phyloP scores from a whole-genome alignment of 139 green algal species.

The Edaphochlamys debaryana region DNA sequence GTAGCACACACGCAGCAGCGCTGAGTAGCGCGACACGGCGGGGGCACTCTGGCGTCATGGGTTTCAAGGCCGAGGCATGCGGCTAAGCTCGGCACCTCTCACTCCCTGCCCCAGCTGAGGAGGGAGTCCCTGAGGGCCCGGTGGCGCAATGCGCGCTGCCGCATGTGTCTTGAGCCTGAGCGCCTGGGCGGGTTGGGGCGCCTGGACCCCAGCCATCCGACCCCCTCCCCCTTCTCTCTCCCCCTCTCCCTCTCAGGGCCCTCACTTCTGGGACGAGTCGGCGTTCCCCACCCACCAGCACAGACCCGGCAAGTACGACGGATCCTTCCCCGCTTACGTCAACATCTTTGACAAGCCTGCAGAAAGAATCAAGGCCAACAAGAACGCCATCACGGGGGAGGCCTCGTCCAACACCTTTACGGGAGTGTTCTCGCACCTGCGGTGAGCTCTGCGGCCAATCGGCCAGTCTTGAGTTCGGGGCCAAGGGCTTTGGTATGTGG shows the following conservation, averaged over 20 bases:
- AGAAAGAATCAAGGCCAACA: conserved; percentile 11
- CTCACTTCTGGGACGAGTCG: conserved; percentile 73
- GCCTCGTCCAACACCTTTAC: conserved; percentile 73
- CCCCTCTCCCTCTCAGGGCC: conserved; percentile 18
- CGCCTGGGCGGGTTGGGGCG: neutral
- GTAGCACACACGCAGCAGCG: no score
- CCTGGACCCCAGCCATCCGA: neutral
- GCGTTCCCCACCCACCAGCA: conserved; percentile 35
- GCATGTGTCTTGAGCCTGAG: neutral
- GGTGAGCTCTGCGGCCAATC: no score
- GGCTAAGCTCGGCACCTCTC: no score
- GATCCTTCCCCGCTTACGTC: conserved; percentile 57
- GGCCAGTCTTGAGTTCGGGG: no score
- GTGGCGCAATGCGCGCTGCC: no score
- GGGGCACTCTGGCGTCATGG: no score
- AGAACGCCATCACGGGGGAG: conserved; percentile 52
- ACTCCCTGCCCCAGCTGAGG: no score
- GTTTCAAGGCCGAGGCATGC: no score
- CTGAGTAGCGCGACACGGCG: no score
- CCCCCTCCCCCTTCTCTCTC: neutral
- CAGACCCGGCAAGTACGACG: conserved; percentile 46
- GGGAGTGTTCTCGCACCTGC: conserved; percentile 44
- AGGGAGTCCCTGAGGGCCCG: no score
- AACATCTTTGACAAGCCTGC: conserved; percentile 53
- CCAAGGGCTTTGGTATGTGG: no score